phyloP scores from a whole-genome alignment of 1,139 yeast species.

The Taphrina confusa region DNA sequence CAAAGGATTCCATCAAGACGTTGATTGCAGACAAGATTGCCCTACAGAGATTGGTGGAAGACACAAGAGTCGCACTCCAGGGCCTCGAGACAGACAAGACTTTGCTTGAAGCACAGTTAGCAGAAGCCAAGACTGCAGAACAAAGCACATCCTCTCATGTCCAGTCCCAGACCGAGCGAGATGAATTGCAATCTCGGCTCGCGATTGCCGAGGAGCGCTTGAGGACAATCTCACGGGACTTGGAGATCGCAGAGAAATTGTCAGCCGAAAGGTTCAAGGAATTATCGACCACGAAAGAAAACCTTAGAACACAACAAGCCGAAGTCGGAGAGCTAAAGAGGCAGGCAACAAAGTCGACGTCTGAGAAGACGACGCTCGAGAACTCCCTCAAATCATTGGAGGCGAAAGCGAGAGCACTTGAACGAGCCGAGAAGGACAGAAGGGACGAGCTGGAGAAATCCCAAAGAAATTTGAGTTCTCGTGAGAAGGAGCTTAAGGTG shows the following conservation, averaged over 20 bases:
- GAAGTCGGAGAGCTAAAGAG: constrained; percentile 20
- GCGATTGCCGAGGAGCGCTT: constrained; percentile 16
- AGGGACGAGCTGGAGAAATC: constrained; percentile 40
- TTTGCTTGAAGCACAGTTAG: constrained; percentile 2
- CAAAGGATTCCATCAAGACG: constrained; percentile 50
- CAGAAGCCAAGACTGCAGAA: neutral
- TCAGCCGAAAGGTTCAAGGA: constrained; percentile 34
- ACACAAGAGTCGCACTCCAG: neutral
- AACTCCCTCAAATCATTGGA: constrained; percentile 38
- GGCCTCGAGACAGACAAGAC: neutral
- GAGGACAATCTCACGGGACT: constrained; percentile 26
- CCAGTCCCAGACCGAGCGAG: neutral
- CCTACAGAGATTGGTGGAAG: neutral
- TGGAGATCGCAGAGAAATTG: constrained; percentile 39
- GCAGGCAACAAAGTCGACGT: constrained; percentile 28
- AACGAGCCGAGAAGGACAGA: constrained; percentile 27
- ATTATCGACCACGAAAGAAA: constrained; percentile 22
- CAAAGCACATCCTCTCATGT: neutral
- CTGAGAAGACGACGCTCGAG: constrained; percentile 42
- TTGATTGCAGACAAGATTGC: neutral
- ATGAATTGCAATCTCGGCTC: constrained; percentile 39
- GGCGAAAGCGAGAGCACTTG: constrained; percentile 32
- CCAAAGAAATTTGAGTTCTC: constrained; percentile 18
- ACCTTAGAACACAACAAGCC: constrained; percentile 3
- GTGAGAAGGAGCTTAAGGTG: constrained; percentile 30